phyloP scores from a whole-genome alignment of 192 early-diverging fungal genomes.

The Pilaira anomala region DNA sequence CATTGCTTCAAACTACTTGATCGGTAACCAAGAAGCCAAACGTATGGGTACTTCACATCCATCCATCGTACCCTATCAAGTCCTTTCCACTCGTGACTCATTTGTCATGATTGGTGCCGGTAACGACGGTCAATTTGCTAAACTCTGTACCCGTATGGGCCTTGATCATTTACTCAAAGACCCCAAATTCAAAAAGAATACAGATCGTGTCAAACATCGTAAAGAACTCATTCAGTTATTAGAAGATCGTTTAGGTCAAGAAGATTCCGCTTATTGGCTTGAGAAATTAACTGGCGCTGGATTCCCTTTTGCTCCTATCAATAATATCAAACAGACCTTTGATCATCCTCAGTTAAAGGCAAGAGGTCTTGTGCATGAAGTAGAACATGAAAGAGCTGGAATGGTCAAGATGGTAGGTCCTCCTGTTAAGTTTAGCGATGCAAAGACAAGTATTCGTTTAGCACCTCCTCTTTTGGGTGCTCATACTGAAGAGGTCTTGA shows the following conservation, averaged over 20 bases:
- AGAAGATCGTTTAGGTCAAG: constrained; percentile 40
- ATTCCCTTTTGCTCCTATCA: constrained; percentile 82
- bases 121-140: constrained; percentile 81
- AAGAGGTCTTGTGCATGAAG: constrained; percentile 68
- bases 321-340: constrained; percentile 75
- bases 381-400: constrained; percentile 82
- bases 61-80: constrained; percentile 92
- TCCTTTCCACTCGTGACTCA: constrained; percentile 73
- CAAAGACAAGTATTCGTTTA: constrained; percentile 56
- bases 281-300: constrained; percentile 60
- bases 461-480: constrained; percentile 85
- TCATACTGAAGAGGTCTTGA: constrained; percentile 82
- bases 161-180: constrained; percentile 46
- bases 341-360: constrained; percentile 68
- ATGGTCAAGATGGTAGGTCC: constrained; percentile 69
- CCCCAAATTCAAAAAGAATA: constrained; percentile 63
- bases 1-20: constrained; percentile 83
- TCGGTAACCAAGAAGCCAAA: constrained; percentile 74
- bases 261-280: constrained; percentile 63
- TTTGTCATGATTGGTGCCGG: constrained; percentile 88
- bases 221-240: constrained; percentile 60
- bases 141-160: constrained; percentile 57
- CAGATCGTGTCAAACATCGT: constrained; percentile 71
- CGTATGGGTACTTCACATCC: constrained; percentile 88
- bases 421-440: constrained; percentile 77